phyloP scores from a whole-genome alignment of 257 asterid genomes.

The Ligustrum vulgare region DNA sequence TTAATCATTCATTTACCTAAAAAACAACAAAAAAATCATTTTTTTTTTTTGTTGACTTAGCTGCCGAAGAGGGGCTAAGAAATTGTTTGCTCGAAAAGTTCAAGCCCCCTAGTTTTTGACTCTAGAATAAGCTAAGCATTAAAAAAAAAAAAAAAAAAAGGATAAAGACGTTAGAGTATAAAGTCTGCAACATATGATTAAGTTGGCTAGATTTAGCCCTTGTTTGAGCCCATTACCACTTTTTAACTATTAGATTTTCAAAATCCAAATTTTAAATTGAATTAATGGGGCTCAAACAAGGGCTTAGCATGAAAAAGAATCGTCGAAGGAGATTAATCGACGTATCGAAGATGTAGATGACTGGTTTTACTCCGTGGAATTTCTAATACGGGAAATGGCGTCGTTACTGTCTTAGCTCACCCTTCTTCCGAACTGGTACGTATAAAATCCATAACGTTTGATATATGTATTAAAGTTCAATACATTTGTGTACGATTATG shows the following conservation, averaged over 20 bases:
- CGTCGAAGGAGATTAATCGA: not conserved
- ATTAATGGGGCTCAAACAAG: no score
- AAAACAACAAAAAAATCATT: no score
- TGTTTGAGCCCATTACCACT: no score
- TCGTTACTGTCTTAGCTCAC: constrained; percentile 5
- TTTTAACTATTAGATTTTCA: no score
- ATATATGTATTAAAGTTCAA: not conserved
- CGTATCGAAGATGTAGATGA: constrained; percentile 13
- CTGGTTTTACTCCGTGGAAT: constrained; percentile 20
- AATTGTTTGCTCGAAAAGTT: no score
- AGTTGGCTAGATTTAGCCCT: not conserved
- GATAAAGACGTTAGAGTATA: no score
- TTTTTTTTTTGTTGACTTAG: no score
- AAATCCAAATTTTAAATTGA: no score
- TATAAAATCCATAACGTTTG: not conserved
- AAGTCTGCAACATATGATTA: not conserved
- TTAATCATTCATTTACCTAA: no score
- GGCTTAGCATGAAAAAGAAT: not conserved
- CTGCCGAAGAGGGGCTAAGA: no score
- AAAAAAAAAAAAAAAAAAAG: not conserved
- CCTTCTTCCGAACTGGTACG: constrained; percentile 12
- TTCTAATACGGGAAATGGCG: constrained; percentile 18
- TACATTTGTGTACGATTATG: not conserved
- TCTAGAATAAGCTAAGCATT: not conserved
- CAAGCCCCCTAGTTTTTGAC: not conserved